Evolutionary conservation across 768 basidiomycete genomes (phyloP).

Genomic region (Rhodotorula taiwanensis): DNA sequence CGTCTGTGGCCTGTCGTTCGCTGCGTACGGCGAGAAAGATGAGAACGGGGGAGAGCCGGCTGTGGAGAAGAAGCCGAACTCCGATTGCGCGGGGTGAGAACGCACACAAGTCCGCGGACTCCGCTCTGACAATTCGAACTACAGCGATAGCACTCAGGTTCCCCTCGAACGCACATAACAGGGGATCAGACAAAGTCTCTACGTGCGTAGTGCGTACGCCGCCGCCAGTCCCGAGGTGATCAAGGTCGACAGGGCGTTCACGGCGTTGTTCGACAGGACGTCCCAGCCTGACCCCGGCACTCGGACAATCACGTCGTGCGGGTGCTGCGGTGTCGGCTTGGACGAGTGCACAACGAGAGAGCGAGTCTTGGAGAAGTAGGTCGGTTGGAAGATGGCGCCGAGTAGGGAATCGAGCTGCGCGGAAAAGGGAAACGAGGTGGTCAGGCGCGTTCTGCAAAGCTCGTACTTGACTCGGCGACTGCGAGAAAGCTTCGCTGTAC

Average conservation of each 20-base stretch:
- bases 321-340: conserved; percentile 10
- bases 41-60: too few relatives aligned
- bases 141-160: too few relatives aligned
- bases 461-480: too few relatives aligned
- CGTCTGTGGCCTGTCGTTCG: too few relatives aligned
- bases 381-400: conserved; percentile 78
- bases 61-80: too few relatives aligned
- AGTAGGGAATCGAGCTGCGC: conserved; percentile 74
- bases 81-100: too few relatives aligned
- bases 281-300: conserved; percentile 41
- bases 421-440: too few relatives aligned
- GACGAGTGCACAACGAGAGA: conserved; percentile 61
- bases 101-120: too few relatives aligned
- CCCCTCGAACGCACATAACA: too few relatives aligned
- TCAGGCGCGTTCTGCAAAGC: background rate
- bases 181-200: background rate
- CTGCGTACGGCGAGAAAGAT: too few relatives aligned
- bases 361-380: conserved; percentile 60
- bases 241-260: conserved; percentile 50
- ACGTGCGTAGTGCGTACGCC: conserved; percentile 1
- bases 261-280: conserved; percentile 64
- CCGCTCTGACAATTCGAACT: too few relatives aligned
- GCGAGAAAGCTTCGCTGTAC: too few relatives aligned
- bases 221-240: conserved; percentile 46
- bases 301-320: conserved; percentile 51